phyloP scores from a whole-genome alignment of 345 rosid species.

The Eucalyptus leucophloia region DNA sequence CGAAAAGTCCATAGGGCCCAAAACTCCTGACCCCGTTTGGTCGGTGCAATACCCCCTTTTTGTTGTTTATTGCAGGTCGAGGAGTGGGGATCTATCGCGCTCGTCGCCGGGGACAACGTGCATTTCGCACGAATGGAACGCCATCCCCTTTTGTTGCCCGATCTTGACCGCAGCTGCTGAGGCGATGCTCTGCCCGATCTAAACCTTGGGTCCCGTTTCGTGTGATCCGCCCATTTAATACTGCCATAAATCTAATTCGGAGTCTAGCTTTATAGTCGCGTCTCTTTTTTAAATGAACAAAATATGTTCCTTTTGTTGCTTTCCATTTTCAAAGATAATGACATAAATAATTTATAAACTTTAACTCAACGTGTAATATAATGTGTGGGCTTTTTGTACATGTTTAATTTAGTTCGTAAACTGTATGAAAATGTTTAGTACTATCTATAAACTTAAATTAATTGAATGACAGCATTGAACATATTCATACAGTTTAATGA shows the following conservation, averaged over 20 bases:
- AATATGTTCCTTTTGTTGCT: not conserved
- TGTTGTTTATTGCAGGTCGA: not conserved
- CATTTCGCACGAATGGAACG: not conserved
- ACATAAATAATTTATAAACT: rapidly evolving
- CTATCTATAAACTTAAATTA: too few species aligned
- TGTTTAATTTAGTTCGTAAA: too few species aligned
- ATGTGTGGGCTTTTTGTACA: too few species aligned
- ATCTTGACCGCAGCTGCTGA: not conserved
- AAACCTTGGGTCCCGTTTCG: not conserved
- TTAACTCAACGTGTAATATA: rapidly evolving
- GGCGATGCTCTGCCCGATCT: not conserved
- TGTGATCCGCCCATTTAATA: not conserved
- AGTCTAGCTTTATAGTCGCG: not conserved
- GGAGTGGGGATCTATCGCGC: not conserved
- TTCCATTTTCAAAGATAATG: too few species aligned
- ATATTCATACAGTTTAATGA: too few species aligned
- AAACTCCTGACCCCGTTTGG: not conserved
- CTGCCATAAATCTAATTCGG: not conserved
- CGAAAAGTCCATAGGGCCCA: not conserved
- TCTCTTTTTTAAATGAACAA: not conserved
- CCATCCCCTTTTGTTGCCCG: not conserved
- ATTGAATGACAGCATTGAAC: rapidly evolving
- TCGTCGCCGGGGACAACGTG: not conserved
- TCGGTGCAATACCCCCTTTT: not conserved
- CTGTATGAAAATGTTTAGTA: rapidly evolving